These are phyloP conservation scores for Ophiosphaerella korrae DNA, from an alignment of 2,329 filamentous ascomycete genomes.

Conservation along the genomic window DNA sequence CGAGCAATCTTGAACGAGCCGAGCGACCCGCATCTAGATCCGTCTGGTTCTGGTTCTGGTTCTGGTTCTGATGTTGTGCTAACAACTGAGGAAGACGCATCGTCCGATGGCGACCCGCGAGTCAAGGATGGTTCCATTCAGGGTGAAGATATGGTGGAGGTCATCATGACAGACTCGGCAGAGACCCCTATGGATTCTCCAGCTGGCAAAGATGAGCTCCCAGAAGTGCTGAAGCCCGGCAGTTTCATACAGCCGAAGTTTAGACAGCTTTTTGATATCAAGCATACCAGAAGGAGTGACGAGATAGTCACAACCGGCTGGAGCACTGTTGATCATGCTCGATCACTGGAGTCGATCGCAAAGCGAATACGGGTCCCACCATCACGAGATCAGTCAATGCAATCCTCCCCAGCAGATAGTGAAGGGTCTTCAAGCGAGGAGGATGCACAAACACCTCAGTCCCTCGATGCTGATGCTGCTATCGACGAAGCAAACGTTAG, in stretches of 20 bases:
- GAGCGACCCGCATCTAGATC: constrained; percentile 56
- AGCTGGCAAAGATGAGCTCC: constrained; percentile 21
- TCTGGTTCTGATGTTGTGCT: constrained; percentile 72
- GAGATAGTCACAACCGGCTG: constrained; percentile 73
- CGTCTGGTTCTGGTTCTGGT: constrained; percentile 56
- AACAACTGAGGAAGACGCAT: constrained; percentile 65
- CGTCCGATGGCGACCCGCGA: constrained; percentile 71
- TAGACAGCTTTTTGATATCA: constrained; percentile 71
- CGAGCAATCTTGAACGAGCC: constrained; percentile 65
- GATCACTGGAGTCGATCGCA: constrained; percentile 60
- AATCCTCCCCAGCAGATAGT: constrained; percentile 35
- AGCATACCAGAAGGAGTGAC: constrained; percentile 62
- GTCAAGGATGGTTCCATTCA: constrained; percentile 79
- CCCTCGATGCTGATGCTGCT: constrained; percentile 30
- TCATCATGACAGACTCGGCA: constrained; percentile 75
- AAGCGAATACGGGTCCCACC: constrained; percentile 50
- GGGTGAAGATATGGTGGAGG: constrained; percentile 88
- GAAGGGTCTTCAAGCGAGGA: constrained; percentile 42
- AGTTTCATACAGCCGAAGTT: constrained; percentile 69
- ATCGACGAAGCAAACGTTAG: constrained; percentile 41
- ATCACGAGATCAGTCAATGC: constrained; percentile 42
- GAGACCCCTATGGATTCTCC: constrained; percentile 38
- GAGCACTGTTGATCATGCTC: constrained; percentile 64
- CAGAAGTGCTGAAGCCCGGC: constrained; percentile 57
- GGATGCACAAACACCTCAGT: constrained; percentile 35